Evolutionary conservation across 352 stramenopile genomes (phyloP).

Genomic region (Phytophthora ohioensis): DNA sequence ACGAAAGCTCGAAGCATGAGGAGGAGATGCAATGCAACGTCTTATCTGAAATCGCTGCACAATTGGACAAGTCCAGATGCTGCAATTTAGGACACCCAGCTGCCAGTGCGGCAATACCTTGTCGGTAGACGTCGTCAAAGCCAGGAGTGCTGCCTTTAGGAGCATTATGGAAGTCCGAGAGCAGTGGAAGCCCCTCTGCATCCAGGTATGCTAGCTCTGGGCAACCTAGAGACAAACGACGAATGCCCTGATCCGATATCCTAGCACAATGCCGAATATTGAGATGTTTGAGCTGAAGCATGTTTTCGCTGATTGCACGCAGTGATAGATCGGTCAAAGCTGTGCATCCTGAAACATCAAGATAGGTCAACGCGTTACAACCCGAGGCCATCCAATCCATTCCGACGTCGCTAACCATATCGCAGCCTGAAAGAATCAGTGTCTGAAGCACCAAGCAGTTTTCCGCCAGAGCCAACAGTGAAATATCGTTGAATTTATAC

Average conservation of each 20-base stretch:
- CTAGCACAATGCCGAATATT: conserved; percentile 55
- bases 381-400: conserved; percentile 91
- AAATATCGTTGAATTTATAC: conserved; percentile 94
- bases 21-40: conserved; percentile 31
- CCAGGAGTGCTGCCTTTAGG: not conserved
- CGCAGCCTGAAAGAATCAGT: conserved; percentile 82
- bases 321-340: conserved; percentile 92
- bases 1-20: conserved; percentile 28
- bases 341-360: conserved; percentile 87
- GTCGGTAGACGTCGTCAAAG: conserved; percentile 17
- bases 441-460: conserved; percentile 61
- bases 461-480: conserved; percentile 84
- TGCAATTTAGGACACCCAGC: conserved; percentile 43
- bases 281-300: conserved; percentile 63
- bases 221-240: conserved; percentile 56
- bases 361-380: conserved; percentile 78
- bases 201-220: conserved; percentile 56
- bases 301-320: conserved; percentile 83
- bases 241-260: conserved; percentile 66
- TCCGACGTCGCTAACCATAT: conserved; percentile 93
- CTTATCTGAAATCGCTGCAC: conserved; percentile 51
- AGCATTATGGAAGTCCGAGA: conserved; percentile 44
- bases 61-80: conserved; percentile 66
- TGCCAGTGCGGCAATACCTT: conserved; percentile 52
- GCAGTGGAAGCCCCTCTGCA: conserved; percentile 48